Evolutionary conservation across 495 filamentous ascomycete genomes (phyloP), one percentile per base, ranked within the genome.

Genomic region (Lophiostoma macrostomum): DNA sequence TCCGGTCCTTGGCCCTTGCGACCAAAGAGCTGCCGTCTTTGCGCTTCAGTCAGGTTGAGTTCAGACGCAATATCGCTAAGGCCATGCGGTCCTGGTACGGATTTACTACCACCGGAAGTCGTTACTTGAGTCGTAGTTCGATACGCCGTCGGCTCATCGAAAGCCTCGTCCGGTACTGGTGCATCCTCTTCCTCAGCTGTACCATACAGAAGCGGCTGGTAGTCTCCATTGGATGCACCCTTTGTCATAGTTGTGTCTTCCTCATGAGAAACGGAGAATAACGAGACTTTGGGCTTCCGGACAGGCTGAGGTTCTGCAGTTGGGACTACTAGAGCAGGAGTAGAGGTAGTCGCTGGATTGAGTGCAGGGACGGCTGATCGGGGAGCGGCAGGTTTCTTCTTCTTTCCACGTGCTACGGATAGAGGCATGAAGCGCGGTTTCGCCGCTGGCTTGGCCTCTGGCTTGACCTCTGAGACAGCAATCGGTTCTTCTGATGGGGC

Each of bases 361-460:
- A 30, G n/a, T 11, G 42, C 27, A 12, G 39, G 11, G 28, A 34
- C 34, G 2, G 34, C 10, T 16, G 20, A 1, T 12, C 18, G 25
- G 16, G 47, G 42, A 11, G 45, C 14, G 11, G 29, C 6, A 0
- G 20, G 36, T 29, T 64, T 49, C 64, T 77, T 82, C 70, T 87
- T 88, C 73, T 87, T 88, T 51, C 76, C 75, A 38, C 50, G 41
- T 11, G 79, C 77, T 7, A 95, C 88, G 2, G 89, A 94, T 20
- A 95, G 67, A 1, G 90, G 90, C 65, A 85, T 88, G 69, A 96
- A 95, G 80, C 89, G 90, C 63, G 87, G 77, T 56, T 88, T 85
- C 39, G 72, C 75, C 56, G 75, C 68, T 25, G 47, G 44, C 2
- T 67, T 74, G 20, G 13, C 67, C 50, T 45, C 44, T 18, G 43